Percentiles rank a stretch among this genome's conserved stretches.
Evolutionary conservation across 352 stramenopile species (phyloP).

Genomic region (Aphanomyces invadans): DNA sequence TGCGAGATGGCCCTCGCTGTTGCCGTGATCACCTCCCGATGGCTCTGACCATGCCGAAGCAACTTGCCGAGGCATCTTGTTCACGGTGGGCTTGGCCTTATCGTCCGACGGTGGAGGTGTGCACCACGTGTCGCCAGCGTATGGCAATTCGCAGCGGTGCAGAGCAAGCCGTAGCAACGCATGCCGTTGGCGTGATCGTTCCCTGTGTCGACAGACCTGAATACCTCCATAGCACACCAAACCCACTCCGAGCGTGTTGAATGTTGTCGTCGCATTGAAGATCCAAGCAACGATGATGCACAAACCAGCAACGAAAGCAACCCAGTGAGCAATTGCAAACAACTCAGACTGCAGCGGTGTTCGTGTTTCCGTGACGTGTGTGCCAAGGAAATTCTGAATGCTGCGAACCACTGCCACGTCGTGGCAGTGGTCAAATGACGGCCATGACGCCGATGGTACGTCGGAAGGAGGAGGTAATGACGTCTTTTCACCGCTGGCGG

Average conservation of each 20-base stretch:
- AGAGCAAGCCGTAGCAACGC: not conserved
- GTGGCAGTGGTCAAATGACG: not conserved
- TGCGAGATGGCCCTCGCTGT: too few species aligned
- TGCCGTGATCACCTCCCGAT: too few species aligned
- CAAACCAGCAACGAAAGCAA: not conserved
- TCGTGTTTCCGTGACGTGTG: not conserved
- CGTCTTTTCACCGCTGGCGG: too few species aligned
- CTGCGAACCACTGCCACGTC: not conserved
- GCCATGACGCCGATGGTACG: too few species aligned
- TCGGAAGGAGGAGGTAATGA: too few species aligned
- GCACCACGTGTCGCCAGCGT: not conserved
- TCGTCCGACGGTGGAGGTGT: not conserved
- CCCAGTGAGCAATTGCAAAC: not conserved
- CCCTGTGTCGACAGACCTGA: too few species aligned
- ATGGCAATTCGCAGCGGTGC: not conserved
- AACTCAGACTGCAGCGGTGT: not conserved
- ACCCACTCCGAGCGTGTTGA: too few species aligned
- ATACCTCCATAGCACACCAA: too few species aligned
- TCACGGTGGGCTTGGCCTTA: not conserved
- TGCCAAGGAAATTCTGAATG: not conserved
- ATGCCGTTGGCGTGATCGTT: not conserved
- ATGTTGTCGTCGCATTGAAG: too few species aligned
- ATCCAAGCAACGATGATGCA: not conserved
- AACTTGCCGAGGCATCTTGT: too few species aligned
- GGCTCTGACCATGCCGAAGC: too few species aligned